Percentiles rank a stretch among this genome's conserved stretches.
phyloP scores from a whole-genome alignment of 2,329 filamentous ascomycete genomes.

The Verticillium klebahnii region DNA sequence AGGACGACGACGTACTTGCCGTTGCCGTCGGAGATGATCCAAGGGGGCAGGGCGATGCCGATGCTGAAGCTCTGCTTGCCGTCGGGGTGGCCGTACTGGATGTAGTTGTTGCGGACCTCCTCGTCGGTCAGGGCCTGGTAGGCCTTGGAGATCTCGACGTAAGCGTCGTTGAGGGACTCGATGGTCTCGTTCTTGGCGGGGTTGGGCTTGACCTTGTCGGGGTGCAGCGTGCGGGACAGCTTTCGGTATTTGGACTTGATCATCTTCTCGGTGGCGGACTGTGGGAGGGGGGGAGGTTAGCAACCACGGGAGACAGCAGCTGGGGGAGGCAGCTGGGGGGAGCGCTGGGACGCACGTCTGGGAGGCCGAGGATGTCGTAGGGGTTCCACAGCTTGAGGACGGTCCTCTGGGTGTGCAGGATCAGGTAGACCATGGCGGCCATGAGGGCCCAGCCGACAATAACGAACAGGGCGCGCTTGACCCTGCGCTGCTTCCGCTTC shows the following conservation, averaged over 20 bases:
- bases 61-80: conserved; percentile 98
- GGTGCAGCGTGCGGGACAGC: conserved; percentile 82
- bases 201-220: conserved; percentile 87
- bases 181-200: conserved; percentile 82
- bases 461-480: conserved; percentile 78
- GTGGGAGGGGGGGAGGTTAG: neutral
- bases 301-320: conserved; percentile 2
- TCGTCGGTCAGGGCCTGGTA: conserved; percentile 98
- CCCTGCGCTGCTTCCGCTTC: conserved; percentile 81
- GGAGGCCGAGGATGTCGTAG: conserved; percentile 86
- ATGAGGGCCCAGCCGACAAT: conserved; percentile 77
- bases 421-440: conserved; percentile 88
- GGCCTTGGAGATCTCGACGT: conserved; percentile 93
- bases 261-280: conserved; percentile 76
- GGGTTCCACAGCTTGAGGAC: conserved; percentile 87
- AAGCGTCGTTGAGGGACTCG: conserved; percentile 79
- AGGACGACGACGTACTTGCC: conserved; percentile 92
- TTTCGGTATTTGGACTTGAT: conserved; percentile 91
- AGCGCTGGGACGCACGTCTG: conserved; percentile 54
- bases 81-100: conserved; percentile 93
- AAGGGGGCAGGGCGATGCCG: conserved; percentile 89
- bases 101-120: conserved; percentile 93
- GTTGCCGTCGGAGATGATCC: conserved; percentile 88
- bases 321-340: conserved; percentile 52
- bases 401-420: conserved; percentile 69